A percentile compares a stretch with the other conserved stretches of the same genome.
These are phyloP conservation scores for Penicillium antarcticum DNA, from an alignment of 495 filamentous ascomycete genomes.

Conservation along the genomic window DNA sequence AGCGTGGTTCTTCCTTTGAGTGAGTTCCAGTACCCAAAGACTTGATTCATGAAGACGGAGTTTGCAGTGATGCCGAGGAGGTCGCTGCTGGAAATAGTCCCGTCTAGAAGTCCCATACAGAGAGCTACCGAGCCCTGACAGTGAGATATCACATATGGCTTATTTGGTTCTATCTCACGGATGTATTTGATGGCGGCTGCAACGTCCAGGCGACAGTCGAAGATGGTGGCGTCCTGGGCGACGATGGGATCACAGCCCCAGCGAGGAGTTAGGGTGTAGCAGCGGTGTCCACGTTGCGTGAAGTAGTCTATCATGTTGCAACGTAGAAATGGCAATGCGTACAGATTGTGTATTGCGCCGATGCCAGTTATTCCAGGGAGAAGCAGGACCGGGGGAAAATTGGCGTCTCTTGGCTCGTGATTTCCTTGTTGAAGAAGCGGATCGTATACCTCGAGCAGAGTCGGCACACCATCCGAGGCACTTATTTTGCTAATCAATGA, in stretches of 20 bases:
- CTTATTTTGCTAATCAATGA: neutral
- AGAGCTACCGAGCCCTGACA: slow-evolving; percentile 65
- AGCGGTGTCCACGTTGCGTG: slow-evolving; percentile 54
- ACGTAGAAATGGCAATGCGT: slow-evolving; percentile 60
- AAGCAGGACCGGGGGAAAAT: neutral
- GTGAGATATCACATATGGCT: slow-evolving; percentile 60
- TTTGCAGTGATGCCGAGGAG: slow-evolving; percentile 56
- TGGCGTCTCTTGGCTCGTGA: neutral
- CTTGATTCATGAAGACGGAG: slow-evolving; percentile 64
- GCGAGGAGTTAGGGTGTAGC: slow-evolving; percentile 58
- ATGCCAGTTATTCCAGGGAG: slow-evolving; percentile 57
- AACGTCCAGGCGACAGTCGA: slow-evolving; percentile 61
- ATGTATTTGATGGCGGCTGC: slow-evolving; percentile 56
- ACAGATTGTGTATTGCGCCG: slow-evolving; percentile 62
- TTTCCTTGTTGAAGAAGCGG: neutral
- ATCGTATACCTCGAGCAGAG: neutral
- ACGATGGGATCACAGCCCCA: slow-evolving; percentile 54
- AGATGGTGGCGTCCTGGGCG: slow-evolving; percentile 54
- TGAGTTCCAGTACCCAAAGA: slow-evolving; percentile 56
- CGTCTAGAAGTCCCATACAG: slow-evolving; percentile 58
- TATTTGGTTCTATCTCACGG: slow-evolving; percentile 28
- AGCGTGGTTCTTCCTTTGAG: slow-evolving; percentile 53
- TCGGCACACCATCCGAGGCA: neutral
- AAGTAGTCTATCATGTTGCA: slow-evolving; percentile 67
- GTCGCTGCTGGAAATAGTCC: slow-evolving; percentile 43